phyloP scores from a whole-genome alignment of 805 yeast genomes.

The Ogataea kodamae region DNA sequence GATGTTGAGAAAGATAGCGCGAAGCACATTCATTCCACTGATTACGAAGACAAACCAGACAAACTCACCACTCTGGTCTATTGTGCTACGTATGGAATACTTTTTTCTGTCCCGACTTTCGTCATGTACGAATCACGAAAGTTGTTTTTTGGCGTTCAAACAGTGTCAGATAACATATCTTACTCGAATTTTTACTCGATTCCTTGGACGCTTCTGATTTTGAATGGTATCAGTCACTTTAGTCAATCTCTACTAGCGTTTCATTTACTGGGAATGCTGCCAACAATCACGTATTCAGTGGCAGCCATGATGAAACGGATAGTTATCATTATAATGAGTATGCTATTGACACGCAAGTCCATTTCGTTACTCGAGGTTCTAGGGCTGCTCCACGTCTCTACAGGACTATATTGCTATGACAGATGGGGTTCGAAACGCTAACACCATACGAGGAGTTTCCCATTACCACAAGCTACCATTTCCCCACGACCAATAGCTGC shows the following conservation, averaged over 20 bases:
- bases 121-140: slow-evolving; percentile 54
- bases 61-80: slow-evolving; percentile 78
- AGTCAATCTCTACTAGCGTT: slow-evolving; percentile 77
- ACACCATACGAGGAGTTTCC: slow-evolving; percentile 49
- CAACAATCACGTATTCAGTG: slow-evolving; percentile 81
- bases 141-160: slow-evolving; percentile 14
- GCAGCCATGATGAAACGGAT: slow-evolving; percentile 87
- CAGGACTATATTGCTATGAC: slow-evolving; percentile 62
- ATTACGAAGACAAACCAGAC: slow-evolving; percentile 53
- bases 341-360: slow-evolving; percentile 53
- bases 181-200: slow-evolving; percentile 30
- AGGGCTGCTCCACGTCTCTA: slow-evolving; percentile 49
- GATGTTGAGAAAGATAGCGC: slow-evolving; percentile 11
- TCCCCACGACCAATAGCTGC: slow-evolving; percentile 31
- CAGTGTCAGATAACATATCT: slow-evolving; percentile 7
- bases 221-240: slow-evolving; percentile 77
- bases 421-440: slow-evolving; percentile 44
- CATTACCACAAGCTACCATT: slow-evolving; percentile 54
- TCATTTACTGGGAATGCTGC: slow-evolving; percentile 73
- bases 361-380: slow-evolving; percentile 44
- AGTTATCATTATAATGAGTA: slow-evolving; percentile 76
- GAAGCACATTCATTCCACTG: slow-evolving; percentile 1
- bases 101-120: slow-evolving; percentile 73
- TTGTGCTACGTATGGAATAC: slow-evolving; percentile 70
- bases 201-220: slow-evolving; percentile 46